Base-by-base conservation (phyloP, 179 eudicot species). In the Drosera spatulata region DNA sequence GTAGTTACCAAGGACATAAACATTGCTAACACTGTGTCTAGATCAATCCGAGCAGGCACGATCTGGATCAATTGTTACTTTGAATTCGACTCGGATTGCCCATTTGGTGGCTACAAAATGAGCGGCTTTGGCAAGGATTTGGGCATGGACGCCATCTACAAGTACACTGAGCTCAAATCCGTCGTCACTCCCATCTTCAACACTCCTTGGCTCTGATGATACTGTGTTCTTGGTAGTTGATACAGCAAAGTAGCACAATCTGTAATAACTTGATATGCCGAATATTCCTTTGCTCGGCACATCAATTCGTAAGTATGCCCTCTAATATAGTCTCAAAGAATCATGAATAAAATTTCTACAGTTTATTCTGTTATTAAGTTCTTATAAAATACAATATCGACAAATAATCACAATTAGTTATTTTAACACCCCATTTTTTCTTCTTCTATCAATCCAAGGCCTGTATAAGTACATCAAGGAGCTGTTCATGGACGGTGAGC, bases 51-150 rank as follows among this genome's bases (percentile, higher is more conserved):
- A 3, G 98, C 96, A 0, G 96, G 98, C 4, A 48, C 70, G 2
- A 67, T 91, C 9, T 91, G 95, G 96, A 69, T 91, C 15, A 91
- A 91, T 13, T 85, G 88, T 64, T 88, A 85, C 66, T 80, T 80
- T 51, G 96, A 82, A 0, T 82, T 91, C 33, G 91, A 82, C 55
- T 12, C 33, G 2, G 96, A 88, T 46, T 65, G 66, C 2, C 91
- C 96, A 0, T 75, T 63, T 43, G 97, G 98, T n/a, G 98, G 96
- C 3, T 88, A 78, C 63, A 91, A 91, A 62, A 81, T 73, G 90
- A 90, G 97, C 50, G 95, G 97, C 2, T 79, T 82, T 53, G 97
- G 89, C 2, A 76, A 78, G 69, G 97, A 90, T 45, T 9, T 13
- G 10, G 95, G 95, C 4, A 67, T 81, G 53, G 81, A 87, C 1